Evolutionary conservation across 768 basidiomycete genomes (phyloP).

Genomic region (Leccinum imitatum): DNA sequence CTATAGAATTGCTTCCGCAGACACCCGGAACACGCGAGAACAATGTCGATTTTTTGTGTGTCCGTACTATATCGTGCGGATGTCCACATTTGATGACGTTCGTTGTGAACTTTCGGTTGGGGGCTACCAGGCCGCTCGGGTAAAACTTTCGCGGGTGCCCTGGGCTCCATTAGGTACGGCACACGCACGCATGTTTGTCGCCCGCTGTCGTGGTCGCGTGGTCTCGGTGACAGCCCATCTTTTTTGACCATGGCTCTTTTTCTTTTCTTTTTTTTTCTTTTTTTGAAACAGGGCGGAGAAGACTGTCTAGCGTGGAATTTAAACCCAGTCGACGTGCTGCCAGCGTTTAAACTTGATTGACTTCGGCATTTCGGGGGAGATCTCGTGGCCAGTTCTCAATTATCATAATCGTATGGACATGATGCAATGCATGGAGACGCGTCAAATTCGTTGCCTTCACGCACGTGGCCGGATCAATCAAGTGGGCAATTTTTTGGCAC

Average conservation of each 20-base stretch:
- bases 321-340: slow-evolving; percentile 22
- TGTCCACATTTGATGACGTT: background rate
- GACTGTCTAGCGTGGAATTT: slow-evolving; percentile 1
- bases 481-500: slow-evolving; percentile 9
- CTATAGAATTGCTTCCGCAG: background rate
- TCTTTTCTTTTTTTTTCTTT: background rate
- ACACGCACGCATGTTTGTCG: slow-evolving; percentile 2
- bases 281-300: slow-evolving; percentile 26
- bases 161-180: slow-evolving; percentile 9
- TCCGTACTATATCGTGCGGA: background rate
- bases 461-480: slow-evolving; percentile 19
- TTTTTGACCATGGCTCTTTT: slow-evolving; percentile 1
- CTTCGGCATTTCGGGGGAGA: slow-evolving; percentile 18
- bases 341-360: slow-evolving; percentile 24
- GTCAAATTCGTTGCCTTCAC: slow-evolving; percentile 19
- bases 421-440: slow-evolving; percentile 11
- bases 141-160: slow-evolving; percentile 27
- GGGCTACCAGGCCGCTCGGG: background rate
- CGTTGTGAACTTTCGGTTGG: background rate
- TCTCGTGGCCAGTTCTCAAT: background rate
- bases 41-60: background rate
- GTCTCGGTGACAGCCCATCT: background rate
- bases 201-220: slow-evolving; percentile 22
- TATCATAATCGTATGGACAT: background rate
- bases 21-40: background rate